Evolutionary conservation across 176 grass and related monocot genomes (phyloP), one percentile per base, ranked within the genome.

Genomic region (Pharus latifolius): DNA sequence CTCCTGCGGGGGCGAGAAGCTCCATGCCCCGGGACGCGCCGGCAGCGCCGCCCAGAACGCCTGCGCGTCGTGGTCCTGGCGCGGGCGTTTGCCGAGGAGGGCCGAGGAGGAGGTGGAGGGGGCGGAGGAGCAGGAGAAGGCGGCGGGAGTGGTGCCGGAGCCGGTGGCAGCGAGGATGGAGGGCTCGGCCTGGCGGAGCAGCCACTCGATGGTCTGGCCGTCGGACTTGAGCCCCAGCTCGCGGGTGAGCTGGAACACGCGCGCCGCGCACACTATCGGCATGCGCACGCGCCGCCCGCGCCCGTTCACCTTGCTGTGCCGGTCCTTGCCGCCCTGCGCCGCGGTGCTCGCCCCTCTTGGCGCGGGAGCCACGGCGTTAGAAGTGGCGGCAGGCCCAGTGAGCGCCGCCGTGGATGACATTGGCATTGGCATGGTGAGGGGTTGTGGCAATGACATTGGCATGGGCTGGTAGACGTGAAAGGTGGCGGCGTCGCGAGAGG

Each of bases 201-300:
- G 80, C 92, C 92, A 96, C 77, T 96, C 92, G 42, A 96, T 76
- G 57, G 92, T 96, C 74, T 96, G 92, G 2, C 92, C 92, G 34
- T 96, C 92, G 3, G 92, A 96, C 75, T 96, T 96, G 80, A 89
- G 88, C 28, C 92, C 92, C 56, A 96, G 83, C 80, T 96, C 92
- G 45, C 92, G 85, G 41, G 88, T 96, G 20, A 96, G 77, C 77
- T 96, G 92, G 85, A 96, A 96, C 56, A 92, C 92, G 45, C 92
- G 85, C 27, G 92, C 92, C 37, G 92, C 92, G 61, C 92, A 96
- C 37, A 96, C 82, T 63, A 96, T 96, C 67, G 92, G 92, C 92
- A 96, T 92, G 55, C 92, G 92, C 77, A 96, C 90, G 53, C 92
- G 88, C 20, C 92, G 74, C 4, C 92, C 92, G 48, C 92, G 83